Evolutionary conservation across 768 basidiomycete species (phyloP), one percentile per base, ranked within the genome.

Genomic region (Macrolepiota albuminosa): DNA sequence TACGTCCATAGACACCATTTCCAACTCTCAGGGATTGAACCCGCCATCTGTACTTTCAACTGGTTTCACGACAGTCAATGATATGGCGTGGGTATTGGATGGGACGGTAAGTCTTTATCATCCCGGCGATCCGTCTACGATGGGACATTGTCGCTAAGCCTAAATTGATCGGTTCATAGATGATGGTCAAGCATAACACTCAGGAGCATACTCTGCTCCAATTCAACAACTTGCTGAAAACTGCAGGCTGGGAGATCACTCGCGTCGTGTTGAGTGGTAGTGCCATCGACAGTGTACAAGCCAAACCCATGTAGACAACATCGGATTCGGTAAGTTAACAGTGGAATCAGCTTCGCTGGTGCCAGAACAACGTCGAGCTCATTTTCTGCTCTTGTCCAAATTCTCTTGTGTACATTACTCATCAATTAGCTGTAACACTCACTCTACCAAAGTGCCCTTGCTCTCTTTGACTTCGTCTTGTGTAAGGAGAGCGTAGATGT

Each of bases 161-260:
- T 43, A 29, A 54, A 11, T 36, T 13, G 8, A 46, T 45, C 24
- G 4, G 24, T 56, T 21, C 11, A 16, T 57, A 62, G 59, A 64
- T 66, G 64, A 55, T 63, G 49, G 53, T 52, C 14, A 50, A 50
- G 39, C 59, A 63, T 11, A 61, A 57, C 43, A 36, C 64, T 21
- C 65, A 66, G 48, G 65, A 66, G n/a, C 56, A 40, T 36, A 65
- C 62, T 13, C 43, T 65, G 13, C 65, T 57, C 14, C 56, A 66
- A 40, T 63, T 65, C 51, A 33, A 56, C 0, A 14, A 48, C 31
- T 21, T 64, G 10, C 2, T 64, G n/a, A 54, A 29, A 33, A 18
- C 26, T 21, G 43, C 62, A 7, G 63, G 62, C 4, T 64, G 63
- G 63, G 45, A 39, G 2, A 56, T 62, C 40, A 54, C 36, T 40